Conservation (phyloP, 139 green algal genomes). For the Spirogloea muscicola region DNA sequence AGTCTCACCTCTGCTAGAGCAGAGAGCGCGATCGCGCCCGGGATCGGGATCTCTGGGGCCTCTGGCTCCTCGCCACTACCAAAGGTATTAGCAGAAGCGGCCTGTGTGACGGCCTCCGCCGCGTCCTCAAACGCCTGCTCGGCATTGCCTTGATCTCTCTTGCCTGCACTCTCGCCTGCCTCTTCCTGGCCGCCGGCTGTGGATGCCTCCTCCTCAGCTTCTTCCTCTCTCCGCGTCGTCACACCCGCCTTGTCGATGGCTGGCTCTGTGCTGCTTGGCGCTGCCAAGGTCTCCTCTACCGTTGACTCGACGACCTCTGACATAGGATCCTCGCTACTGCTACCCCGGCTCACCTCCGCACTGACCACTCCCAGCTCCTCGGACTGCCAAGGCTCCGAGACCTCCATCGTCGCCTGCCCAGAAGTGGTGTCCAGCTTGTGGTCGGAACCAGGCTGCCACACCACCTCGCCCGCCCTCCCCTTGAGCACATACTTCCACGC, state of each 20-base stretch:
- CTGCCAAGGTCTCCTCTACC: neutral
- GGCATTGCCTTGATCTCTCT: constrained; percentile 4
- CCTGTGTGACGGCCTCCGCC: neutral
- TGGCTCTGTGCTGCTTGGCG: neutral
- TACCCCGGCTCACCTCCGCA: neutral
- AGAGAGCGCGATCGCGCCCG: no score
- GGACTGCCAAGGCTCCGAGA: neutral
- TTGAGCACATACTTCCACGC: constrained; percentile 38
- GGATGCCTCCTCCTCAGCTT: constrained; percentile 2
- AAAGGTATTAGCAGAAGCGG: neutral
- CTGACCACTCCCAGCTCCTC: neutral
- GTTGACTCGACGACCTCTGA: no score
- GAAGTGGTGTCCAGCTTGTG: neutral
- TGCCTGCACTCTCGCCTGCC: neutral
- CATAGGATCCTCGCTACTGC: no score
- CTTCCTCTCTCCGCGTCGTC: constrained; percentile 1
- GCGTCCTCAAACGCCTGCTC: neutral
- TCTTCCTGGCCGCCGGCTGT: neutral
- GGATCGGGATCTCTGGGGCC: no score
- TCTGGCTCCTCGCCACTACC: neutral
- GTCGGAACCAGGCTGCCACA: constrained; percentile 20
- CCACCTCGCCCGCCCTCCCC: constrained; percentile 23
- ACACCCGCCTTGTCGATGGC: neutral
- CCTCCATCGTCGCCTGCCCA: neutral
- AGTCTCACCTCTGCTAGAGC: no score